phyloP scores from a whole-genome alignment of 169 alveolate genomes.

The Plasmodium reichenowi region DNA sequence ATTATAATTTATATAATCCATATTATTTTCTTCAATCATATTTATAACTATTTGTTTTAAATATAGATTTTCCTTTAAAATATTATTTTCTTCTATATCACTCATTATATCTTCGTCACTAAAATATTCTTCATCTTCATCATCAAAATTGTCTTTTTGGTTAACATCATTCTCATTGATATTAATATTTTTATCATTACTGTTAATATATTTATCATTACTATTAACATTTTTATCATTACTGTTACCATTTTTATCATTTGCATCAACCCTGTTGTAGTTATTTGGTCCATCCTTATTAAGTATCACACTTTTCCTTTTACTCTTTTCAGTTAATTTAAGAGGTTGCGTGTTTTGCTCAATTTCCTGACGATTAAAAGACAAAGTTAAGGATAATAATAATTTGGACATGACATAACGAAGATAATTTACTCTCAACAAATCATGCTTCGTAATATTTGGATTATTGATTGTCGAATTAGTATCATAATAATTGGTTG shows the following conservation, averaged over 20 bases:
- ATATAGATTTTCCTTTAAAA: conserved; percentile 30
- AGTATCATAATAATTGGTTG: not conserved
- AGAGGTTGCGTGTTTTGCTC: not conserved
- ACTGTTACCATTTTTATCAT: not conserved
- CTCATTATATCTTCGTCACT: conserved; percentile 46
- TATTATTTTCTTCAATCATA: conserved; percentile 41
- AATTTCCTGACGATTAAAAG: conserved; percentile 22
- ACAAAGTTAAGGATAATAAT: conserved; percentile 8
- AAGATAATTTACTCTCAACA: conserved; percentile 25
- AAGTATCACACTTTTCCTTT: not conserved
- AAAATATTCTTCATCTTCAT: conserved; percentile 10
- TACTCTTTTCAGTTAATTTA: not conserved
- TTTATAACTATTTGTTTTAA: conserved; percentile 17
- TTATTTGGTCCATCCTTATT: not conserved
- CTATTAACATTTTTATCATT: conserved; percentile 10
- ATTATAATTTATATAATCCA: conserved; percentile 22
- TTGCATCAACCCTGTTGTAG: not conserved
- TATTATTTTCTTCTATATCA: conserved; percentile 31
- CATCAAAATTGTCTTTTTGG: not conserved
- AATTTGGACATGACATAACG: conserved; percentile 6
- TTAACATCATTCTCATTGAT: not conserved
- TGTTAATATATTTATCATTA: conserved; percentile 6
- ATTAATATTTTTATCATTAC: no score
- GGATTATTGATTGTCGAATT: not conserved
- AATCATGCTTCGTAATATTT: conserved; percentile 21